Evolutionary conservation across 208 protist species (phyloP), one percentile per base, ranked within the genome.

Genomic region (Borovskyia barvae): DNA sequence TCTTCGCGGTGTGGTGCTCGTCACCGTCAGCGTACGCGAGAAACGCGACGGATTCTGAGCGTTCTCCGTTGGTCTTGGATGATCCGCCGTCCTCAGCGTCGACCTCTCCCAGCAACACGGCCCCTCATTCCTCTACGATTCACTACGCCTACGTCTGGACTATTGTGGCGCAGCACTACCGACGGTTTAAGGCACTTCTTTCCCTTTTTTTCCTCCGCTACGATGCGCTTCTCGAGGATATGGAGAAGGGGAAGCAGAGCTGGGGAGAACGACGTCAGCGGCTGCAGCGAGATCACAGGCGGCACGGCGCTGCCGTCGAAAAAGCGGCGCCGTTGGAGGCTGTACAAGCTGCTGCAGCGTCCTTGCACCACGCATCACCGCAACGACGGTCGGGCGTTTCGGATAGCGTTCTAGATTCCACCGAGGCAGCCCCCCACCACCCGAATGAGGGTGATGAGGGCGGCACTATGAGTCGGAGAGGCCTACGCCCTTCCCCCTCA

Each of bases 151-250:
- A 71, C 22, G 12, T 15, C 9, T 71, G 64, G 64, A 42, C 64
- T 6, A 12, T 63, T 19, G 9, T 86, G 28, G 75, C 68, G 5
- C 49, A 81, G 53, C 84, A 91, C 65, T 91, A 77, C 62, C 60
- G 66, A 51, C 67, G 74, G 30, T 77, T 91, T 41, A 64, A 72
- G 39, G 66, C 72, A 22, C 55, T 84, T 32, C 54, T 87, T 11
- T 74, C 67, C 19, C 65, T 79, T 66, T 66, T 69, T 17, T 67
- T 77, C 36, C 41, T 72, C 29, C 72, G 64, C 40, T 58, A 66
- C 58, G 40, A 72, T 48, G 57, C 42, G 25, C 17, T 51, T 17
- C 33, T 71, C 32, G 55, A 71, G 24, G 64, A 64, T 6, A 5
- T 41, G 45, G 64, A 71, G 33, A 56, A 71, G 41, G 41, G 53